Evolutionary conservation across 1,284 basidiomycete genomes (phyloP).

Genomic region (Moesziomyces aphidis): DNA sequence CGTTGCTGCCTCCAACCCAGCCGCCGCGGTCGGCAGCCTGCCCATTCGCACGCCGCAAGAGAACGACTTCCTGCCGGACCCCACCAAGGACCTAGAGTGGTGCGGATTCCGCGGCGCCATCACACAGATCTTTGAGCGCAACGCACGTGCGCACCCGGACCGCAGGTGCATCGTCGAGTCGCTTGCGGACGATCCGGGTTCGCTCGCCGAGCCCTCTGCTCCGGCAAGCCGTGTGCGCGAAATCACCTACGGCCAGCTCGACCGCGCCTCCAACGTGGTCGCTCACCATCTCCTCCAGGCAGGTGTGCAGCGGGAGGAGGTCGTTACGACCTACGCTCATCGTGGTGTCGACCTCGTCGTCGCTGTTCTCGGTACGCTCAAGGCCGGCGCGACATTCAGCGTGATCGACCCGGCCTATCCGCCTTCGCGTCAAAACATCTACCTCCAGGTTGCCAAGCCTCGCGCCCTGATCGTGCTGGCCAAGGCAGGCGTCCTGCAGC

Average conservation of each 20-base stretch:
- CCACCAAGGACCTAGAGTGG: constrained; percentile 91
- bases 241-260: constrained; percentile 85
- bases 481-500: constrained; percentile 85
- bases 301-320: constrained; percentile 91
- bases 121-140: constrained; percentile 75
- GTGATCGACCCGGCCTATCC: constrained; percentile 99
- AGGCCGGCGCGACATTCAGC: constrained; percentile 96
- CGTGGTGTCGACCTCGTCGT: constrained; percentile 96
- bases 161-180: constrained; percentile 70
- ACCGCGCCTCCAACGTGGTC: constrained; percentile 86
- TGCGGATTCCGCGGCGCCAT: constrained; percentile 95
- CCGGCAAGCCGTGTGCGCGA: constrained; percentile 72
- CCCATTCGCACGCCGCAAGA: constrained; percentile 74
- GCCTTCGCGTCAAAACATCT: constrained; percentile 91
- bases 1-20: constrained; percentile 74
- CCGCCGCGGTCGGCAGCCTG: constrained; percentile 62
- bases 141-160: constrained; percentile 61
- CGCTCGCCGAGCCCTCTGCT: constrained; percentile 76
- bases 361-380: constrained; percentile 95
- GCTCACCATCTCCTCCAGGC: constrained; percentile 88
- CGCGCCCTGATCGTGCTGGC: constrained; percentile 92
- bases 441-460: constrained; percentile 92
- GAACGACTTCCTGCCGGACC: constrained; percentile 81
- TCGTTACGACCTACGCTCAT: constrained; percentile 99
- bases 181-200: constrained; percentile 69